A percentile compares a stretch with the other conserved stretches of the same genome.
These are phyloP conservation scores for Paragyromitra xinjiangensis DNA, from an alignment of 495 filamentous ascomycete genomes.

Conservation along the genomic window DNA sequence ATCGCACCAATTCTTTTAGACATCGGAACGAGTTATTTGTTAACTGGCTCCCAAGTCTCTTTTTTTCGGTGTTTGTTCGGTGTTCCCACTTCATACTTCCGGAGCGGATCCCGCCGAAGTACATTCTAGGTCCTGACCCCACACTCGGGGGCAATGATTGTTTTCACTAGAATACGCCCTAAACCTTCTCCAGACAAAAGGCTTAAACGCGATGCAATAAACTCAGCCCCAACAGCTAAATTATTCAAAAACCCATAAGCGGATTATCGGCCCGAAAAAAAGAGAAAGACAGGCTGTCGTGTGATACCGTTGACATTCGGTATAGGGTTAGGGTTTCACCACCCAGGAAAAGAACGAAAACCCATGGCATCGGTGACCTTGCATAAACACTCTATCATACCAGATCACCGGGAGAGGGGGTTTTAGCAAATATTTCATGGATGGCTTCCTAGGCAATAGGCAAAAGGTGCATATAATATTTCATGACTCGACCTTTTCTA, in stretches of 20 bases:
- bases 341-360: slow-evolving; percentile 7
- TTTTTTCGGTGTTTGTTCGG: slow-evolving; percentile 16
- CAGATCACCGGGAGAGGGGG: slow-evolving; percentile 18
- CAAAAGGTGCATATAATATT: background rate
- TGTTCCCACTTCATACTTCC: background rate
- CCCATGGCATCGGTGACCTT: slow-evolving; percentile 40
- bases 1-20: slow-evolving; percentile 30
- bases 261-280: slow-evolving; percentile 25
- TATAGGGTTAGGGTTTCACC: slow-evolving; percentile 28
- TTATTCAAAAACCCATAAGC: slow-evolving; percentile 11
- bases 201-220: background rate
- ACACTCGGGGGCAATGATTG: slow-evolving; percentile 12
- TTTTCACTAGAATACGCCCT: background rate
- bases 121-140: background rate
- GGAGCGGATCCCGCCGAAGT: background rate
- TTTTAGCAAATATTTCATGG: slow-evolving; percentile 14
- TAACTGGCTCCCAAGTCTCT: slow-evolving; percentile 2
- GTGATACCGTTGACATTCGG: slow-evolving; percentile 11
- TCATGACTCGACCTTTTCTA: slow-evolving; percentile 1
- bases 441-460: slow-evolving; percentile 7
- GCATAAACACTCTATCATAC: slow-evolving; percentile 39
- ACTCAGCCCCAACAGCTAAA: background rate
- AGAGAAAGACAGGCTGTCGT: slow-evolving; percentile 17
- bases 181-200: background rate
- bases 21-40: slow-evolving; percentile 26